A percentile compares a stretch with the other conserved stretches of the same genome.
phyloP scores from a whole-genome alignment of 2,329 filamentous ascomycete species.

The Malbranchea cinnamomea region DNA sequence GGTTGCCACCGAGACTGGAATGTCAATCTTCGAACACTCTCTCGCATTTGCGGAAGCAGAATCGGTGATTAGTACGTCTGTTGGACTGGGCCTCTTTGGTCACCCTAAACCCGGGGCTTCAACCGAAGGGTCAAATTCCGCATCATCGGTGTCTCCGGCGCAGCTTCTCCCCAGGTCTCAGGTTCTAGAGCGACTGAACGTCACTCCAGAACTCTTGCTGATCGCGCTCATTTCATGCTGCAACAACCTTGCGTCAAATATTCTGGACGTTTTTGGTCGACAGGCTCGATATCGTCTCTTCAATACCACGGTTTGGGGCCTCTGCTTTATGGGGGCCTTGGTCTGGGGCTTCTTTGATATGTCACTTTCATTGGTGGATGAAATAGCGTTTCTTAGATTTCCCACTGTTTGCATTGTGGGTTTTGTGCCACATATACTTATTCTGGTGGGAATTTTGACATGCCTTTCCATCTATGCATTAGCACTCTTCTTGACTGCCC shows the following conservation, averaged over 20 bases:
- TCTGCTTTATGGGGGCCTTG: slow-evolving; percentile 79
- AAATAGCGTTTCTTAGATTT: slow-evolving; percentile 58
- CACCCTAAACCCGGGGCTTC: slow-evolving; percentile 28
- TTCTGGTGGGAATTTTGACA: slow-evolving; percentile 60
- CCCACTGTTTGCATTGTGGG: slow-evolving; percentile 91
- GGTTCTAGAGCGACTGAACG: slow-evolving; percentile 69
- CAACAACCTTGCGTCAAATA: slow-evolving; percentile 74
- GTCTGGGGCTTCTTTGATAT: slow-evolving; percentile 52
- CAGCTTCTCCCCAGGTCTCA: slow-evolving; percentile 30
- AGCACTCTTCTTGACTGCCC: slow-evolving; percentile 60
- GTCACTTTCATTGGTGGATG: slow-evolving; percentile 29
- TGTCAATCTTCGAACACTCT: slow-evolving; percentile 94
- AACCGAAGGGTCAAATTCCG: slow-evolving; percentile 24
- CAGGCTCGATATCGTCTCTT: slow-evolving; percentile 68
- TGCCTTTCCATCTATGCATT: slow-evolving; percentile 65
- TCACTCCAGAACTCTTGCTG: slow-evolving; percentile 73
- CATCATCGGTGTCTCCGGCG: slow-evolving; percentile 19
- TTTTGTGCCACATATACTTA: slow-evolving; percentile 85
- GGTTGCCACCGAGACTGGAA: slow-evolving; percentile 73
- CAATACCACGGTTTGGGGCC: slow-evolving; percentile 78
- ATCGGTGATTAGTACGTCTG: slow-evolving; percentile 64
- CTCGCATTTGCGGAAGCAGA: slow-evolving; percentile 93
- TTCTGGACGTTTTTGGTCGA: slow-evolving; percentile 64
- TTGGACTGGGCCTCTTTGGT: slow-evolving; percentile 55
- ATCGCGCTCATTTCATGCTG: slow-evolving; percentile 78